Evolutionary conservation across 768 basidiomycete species (phyloP), one percentile per base, ranked within the genome.

Genomic region (Kwoniella dendrophila): DNA sequence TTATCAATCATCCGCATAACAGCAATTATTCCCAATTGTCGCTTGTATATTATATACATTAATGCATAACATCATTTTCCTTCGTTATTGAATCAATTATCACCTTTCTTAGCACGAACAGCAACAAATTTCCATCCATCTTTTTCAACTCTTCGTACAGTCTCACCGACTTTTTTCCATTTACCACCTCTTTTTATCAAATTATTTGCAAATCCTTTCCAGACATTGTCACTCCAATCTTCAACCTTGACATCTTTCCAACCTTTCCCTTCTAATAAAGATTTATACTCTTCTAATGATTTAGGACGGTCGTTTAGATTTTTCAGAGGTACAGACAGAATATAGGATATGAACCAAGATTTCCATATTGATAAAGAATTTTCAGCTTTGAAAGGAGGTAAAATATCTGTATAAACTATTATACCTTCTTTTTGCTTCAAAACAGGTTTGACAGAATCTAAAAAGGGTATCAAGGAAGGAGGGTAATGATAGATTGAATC

Each of bases 401-500:
- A 34, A 20, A 75, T 62, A 48, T 75, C 74, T 27, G 74, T 75
- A 40, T 69, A 75, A 0, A 62, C 71, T 1, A 75, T 26, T 24
- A 68, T 59, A 20, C 74, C 70, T 41, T 7, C 54, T 20, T 33
- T 12, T 12, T 22, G 6, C 18, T 27, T 26, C 4, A 73, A 59
- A 27, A 57, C 40, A 1, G 56, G 62, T 18, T 51, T 36, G 6
- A 64, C 29, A 4, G 60, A 32, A 1, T 63, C 29, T 0, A 73
- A 62, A 63, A 75, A 73, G 26, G 55, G 43, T 1, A 60, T 47
- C 16, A 73, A 14, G 1, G 71, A 67, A 10, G 74, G 71, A 14
- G 66, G 67, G 41, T 73, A 71, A 49, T 75, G 74, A 45, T 75
- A 75, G 24, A 75, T 68, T 22, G 70, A 67, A 51, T 75, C 74